Evolutionary conservation across 208 protist genomes (phyloP).

Genomic region (Vickermania spadyakhi): DNA sequence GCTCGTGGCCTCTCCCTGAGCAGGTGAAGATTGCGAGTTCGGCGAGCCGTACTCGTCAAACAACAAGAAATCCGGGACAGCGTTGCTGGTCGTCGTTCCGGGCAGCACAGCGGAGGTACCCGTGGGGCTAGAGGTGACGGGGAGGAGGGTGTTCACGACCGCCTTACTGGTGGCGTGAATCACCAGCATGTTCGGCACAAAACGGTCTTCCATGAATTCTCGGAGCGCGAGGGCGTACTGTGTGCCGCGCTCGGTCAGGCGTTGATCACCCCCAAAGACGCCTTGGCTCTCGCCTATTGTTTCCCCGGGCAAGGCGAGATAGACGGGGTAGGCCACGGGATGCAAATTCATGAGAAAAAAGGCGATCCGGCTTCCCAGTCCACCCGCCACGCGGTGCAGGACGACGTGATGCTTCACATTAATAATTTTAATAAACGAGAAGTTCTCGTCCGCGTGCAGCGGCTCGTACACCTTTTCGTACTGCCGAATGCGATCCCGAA

Average conservation of each 20-base stretch:
- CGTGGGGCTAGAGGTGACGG: slow-evolving; percentile 14
- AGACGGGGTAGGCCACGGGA: slow-evolving; percentile 78
- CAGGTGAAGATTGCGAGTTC: no score
- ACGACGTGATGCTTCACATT: slow-evolving; percentile 86
- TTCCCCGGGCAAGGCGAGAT: slow-evolving; percentile 75
- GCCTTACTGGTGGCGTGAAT: slow-evolving; percentile 74
- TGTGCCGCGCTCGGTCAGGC: slow-evolving; percentile 52
- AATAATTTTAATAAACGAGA: slow-evolving; percentile 84
- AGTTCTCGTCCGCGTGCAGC: slow-evolving; percentile 36
- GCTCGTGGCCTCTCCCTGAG: background rate
- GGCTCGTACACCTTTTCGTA: slow-evolving; percentile 90
- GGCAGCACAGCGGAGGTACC: background rate
- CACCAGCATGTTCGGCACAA: slow-evolving; percentile 76
- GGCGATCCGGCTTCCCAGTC: slow-evolving; percentile 66
- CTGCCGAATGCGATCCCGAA: slow-evolving; percentile 66
- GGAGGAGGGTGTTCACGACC: slow-evolving; percentile 59
- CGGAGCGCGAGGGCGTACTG: slow-evolving; percentile 53
- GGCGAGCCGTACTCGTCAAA: background rate
- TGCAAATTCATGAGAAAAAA: slow-evolving; percentile 89
- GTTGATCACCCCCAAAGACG: slow-evolving; percentile 70
- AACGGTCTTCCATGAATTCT: slow-evolving; percentile 74
- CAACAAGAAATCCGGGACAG: background rate
- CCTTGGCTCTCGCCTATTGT: slow-evolving; percentile 52
- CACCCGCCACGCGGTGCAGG: slow-evolving; percentile 57
- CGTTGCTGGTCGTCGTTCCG: background rate